Conservation (phyloP, 2,329 filamentous ascomycete species). For the Aspergillus sp. region DNA sequence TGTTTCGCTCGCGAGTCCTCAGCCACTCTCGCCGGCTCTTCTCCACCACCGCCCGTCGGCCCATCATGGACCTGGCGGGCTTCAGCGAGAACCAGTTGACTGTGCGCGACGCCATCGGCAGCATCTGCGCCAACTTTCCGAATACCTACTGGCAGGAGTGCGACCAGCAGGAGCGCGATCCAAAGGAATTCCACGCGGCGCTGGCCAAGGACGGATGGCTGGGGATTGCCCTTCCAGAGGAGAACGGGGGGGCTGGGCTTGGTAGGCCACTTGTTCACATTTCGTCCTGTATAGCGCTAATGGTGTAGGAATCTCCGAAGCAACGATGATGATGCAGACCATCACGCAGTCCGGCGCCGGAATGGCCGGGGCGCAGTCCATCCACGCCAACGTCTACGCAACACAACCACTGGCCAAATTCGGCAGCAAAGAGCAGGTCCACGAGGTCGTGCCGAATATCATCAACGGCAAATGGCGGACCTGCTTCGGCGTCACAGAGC, state of each 20-base stretch:
- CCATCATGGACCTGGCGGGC: constrained; percentile 69
- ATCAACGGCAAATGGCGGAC: constrained; percentile 69
- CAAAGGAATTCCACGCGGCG: constrained; percentile 72
- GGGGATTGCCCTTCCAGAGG: constrained; percentile 74
- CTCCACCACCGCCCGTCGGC: constrained; percentile 30
- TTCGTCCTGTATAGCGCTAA: too few relatives aligned
- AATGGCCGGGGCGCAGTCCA: constrained; percentile 65
- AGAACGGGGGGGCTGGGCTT: constrained; percentile 70
- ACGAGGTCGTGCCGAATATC: constrained; percentile 66
- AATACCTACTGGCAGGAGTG: constrained; percentile 73
- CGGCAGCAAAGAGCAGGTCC: constrained; percentile 63
- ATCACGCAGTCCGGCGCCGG: constrained; percentile 73
- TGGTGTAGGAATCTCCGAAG: constrained; percentile 63
- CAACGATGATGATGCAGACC: constrained; percentile 84
- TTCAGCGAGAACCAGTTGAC: constrained; percentile 72
- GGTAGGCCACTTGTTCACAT: constrained; percentile 30
- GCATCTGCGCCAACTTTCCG: constrained; percentile 69
- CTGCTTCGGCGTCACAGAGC: constrained; percentile 85
- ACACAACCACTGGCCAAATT: constrained; percentile 75
- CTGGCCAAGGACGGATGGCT: constrained; percentile 76
- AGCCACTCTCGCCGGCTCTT: constrained; percentile 19
- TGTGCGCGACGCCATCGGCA: constrained; percentile 68
- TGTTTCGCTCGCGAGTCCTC: not conserved
- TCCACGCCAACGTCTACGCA: constrained; percentile 56
- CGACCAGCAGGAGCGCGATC: constrained; percentile 70